Conservation (phyloP, 495 filamentous ascomycete species). For the Pyrenopolyporus hunteri region DNA sequence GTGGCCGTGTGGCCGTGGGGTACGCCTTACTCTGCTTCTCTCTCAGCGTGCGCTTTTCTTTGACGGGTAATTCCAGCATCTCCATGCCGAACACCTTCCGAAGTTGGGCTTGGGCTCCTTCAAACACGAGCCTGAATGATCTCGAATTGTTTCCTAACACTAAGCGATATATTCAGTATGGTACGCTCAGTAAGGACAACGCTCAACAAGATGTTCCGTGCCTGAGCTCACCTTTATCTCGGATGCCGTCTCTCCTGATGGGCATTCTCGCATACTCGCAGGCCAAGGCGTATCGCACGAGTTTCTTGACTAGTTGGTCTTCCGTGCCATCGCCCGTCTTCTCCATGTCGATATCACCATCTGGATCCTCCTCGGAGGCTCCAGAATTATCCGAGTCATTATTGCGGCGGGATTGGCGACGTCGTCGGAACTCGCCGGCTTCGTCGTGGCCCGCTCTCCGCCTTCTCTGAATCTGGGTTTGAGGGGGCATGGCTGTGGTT, state of each 20-base stretch:
- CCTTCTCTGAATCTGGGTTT: conserved; percentile 32
- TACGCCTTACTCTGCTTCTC: conserved; percentile 68
- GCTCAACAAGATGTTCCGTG: no score
- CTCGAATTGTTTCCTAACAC: conserved; percentile 61
- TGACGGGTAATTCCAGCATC: conserved; percentile 77
- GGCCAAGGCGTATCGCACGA: conserved; percentile 87
- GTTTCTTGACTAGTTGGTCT: conserved; percentile 80
- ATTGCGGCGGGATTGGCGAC: conserved; percentile 33
- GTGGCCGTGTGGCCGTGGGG: conserved; percentile 3
- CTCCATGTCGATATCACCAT: conserved; percentile 49
- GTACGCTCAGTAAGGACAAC: no score
- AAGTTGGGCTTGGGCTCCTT: conserved; percentile 68
- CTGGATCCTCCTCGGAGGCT: conserved; percentile 37
- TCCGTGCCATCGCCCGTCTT: conserved; percentile 43
- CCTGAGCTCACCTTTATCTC: conserved; percentile 64
- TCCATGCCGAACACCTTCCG: conserved; percentile 80
- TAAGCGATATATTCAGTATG: conserved; percentile 39
- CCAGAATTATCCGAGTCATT: conserved; percentile 45
- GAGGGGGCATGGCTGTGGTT: conserved; percentile 31
- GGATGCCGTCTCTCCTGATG: conserved; percentile 79
- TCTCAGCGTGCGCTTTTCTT: conserved; percentile 80
- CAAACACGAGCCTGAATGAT: conserved; percentile 73
- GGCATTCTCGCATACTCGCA: conserved; percentile 84
- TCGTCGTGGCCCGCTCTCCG: conserved; percentile 31
- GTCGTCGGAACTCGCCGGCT: conserved; percentile 18